Conservation (phyloP, 1,284 basidiomycete species). For the Malassezia psittaci region DNA sequence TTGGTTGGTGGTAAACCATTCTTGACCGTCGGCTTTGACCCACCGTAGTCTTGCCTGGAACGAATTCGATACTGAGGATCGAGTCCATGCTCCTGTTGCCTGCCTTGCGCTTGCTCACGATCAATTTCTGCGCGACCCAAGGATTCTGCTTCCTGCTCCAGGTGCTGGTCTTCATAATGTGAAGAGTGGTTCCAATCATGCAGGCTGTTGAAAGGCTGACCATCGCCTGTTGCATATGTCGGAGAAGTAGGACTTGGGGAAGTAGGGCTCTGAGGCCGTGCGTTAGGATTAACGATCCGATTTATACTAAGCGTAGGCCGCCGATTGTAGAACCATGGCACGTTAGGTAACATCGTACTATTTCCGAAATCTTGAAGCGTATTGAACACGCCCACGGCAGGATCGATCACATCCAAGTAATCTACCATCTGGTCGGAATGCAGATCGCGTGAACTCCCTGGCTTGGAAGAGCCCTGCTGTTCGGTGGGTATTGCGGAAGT, state of each 20-base stretch:
- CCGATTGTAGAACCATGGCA: conserved; percentile 58
- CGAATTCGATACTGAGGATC: not conserved
- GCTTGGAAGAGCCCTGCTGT: not conserved
- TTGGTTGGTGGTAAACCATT: not conserved
- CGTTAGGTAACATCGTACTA: conserved; percentile 62
- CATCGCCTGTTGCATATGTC: not conserved
- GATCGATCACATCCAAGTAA: conserved; percentile 63
- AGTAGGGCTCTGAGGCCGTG: not conserved
- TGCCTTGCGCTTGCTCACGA: not conserved
- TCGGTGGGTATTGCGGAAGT: conserved; percentile 1
- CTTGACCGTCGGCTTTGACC: not conserved
- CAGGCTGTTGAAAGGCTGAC: not conserved
- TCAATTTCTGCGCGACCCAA: not conserved
- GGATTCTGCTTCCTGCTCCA: not conserved
- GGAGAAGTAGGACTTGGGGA: not conserved
- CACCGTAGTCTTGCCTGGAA: not conserved
- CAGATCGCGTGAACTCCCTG: conserved; percentile 3
- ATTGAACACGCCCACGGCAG: conserved; percentile 62
- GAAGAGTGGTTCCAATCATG: not conserved
- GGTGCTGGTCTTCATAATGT: not conserved
- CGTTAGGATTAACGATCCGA: not conserved
- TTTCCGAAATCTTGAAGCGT: conserved; percentile 68
- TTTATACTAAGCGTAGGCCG: conserved; percentile 59
- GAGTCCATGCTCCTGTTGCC: not conserved
- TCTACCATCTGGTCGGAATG: conserved; percentile 34